Evolutionary conservation across 306 rosid species (phyloP), one percentile per base, ranked within the genome.

Genomic region (Glycine latifolia): DNA sequence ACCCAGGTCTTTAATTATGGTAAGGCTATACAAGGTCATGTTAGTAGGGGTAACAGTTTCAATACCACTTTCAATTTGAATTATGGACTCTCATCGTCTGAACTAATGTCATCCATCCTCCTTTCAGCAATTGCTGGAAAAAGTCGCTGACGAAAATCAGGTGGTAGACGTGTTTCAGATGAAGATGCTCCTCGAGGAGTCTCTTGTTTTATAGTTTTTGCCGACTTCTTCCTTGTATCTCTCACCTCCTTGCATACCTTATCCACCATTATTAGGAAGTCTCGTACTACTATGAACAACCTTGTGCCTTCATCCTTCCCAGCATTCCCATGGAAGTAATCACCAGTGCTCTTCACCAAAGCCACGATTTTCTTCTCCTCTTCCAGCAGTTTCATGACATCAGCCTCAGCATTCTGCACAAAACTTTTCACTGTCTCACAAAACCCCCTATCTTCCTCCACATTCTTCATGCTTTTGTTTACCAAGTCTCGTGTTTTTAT

Each of bases 271-370:
- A 91, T 58, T 73, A 96, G 73, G 81, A 96, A 96, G 80, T 96
- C 98, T 11, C 99, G 72, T n/a, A 96, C 97, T 3, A 92, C 59
- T 49, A 88, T 78, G 67, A 96, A 96, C 87, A 96, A 81, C 10
- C 91, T 84, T 59, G 91, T 78, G 77, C 99, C 99, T 81, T 96
- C 99, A 47, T 96, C 94, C 81, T 85, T 92, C 68, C 94, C 92
- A 0, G 90, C 68, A 53, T 84, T 92, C 60, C 99, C 99, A 72
- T 96, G 98, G 83, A 93, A 96, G 85, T 96, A 96, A 78, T 96
- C 98, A 3, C 93, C 97, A 4, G 98, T 93, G 84, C 92, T 93
- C 91, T 92, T 96, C 89, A 93, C 97, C 79, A 96, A 62, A 77
- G 78, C 90, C 91, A 78, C 90, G 73, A 92, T 90, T 81, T 87